phyloP scores from a whole-genome alignment of 2,329 filamentous ascomycete genomes.

The Colletotrichum musicola region DNA sequence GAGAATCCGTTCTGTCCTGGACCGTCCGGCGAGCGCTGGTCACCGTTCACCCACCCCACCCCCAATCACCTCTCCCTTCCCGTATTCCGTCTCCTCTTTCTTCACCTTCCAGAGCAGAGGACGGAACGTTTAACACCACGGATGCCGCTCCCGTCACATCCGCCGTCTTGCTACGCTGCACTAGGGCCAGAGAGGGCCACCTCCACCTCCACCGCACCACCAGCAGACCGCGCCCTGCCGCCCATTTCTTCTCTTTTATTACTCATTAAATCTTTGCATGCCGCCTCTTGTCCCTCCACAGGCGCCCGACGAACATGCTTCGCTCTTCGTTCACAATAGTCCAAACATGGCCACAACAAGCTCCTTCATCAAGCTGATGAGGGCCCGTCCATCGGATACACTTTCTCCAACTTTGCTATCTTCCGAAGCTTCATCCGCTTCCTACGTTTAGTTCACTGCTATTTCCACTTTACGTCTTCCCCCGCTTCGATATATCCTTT shows the following conservation, averaged over 20 bases:
- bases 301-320: conserved; percentile 23
- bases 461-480: not conserved
- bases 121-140: too few relatives aligned
- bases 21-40: conserved; percentile 6
- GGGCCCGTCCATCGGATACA: not conserved
- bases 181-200: conserved; percentile 33
- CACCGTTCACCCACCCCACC: conserved; percentile 1
- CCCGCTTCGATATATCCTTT: not conserved
- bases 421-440: conserved; percentile 1
- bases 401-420: not conserved
- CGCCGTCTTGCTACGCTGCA: not conserved
- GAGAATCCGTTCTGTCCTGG: conserved; percentile 3
- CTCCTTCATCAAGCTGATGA: conserved; percentile 18
- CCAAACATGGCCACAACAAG: not conserved
- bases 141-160: conserved; percentile 29
- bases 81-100: conserved; percentile 5
- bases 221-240: conserved; percentile 18
- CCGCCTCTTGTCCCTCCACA: conserved; percentile 37
- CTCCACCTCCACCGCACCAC: conserved; percentile 12
- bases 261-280: conserved; percentile 39
- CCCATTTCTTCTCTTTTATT: conserved; percentile 39
- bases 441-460: not conserved
- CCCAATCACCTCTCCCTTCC: not conserved
- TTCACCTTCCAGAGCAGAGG: too few relatives aligned
- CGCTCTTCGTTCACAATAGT: conserved; percentile 5